Conservation (phyloP, 805 yeast genomes). For the Metschnikowia noctiluminum region DNA sequence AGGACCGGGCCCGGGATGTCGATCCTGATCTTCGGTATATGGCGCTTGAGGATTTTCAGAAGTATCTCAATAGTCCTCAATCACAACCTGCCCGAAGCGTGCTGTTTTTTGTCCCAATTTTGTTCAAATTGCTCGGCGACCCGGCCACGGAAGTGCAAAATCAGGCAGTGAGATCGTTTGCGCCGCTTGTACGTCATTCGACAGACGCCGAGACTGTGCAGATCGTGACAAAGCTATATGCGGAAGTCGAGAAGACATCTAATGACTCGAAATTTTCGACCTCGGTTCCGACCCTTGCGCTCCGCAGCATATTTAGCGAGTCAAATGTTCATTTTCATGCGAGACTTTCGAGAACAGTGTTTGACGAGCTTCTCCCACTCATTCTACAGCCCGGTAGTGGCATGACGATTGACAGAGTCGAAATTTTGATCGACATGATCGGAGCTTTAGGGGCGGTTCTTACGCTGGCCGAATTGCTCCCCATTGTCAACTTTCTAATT, state of each 20-base stretch:
- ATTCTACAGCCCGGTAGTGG: conserved; percentile 24
- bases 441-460: conserved; percentile 46
- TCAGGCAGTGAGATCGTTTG: conserved; percentile 63
- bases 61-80: conserved; percentile 30
- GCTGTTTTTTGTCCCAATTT: conserved; percentile 35
- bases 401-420: conserved; percentile 55
- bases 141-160: conserved; percentile 69
- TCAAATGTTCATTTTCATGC: conserved; percentile 25
- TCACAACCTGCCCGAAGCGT: conserved; percentile 21
- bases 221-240: conserved; percentile 29
- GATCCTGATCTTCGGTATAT: conserved; percentile 83
- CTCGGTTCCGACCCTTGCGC: conserved; percentile 51
- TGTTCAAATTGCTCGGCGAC: conserved; percentile 51
- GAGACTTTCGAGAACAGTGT: conserved; percentile 26
- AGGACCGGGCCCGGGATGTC: conserved; percentile 53
- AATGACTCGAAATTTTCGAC: conserved; percentile 36
- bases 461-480: conserved; percentile 31
- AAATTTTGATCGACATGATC: conserved; percentile 55
- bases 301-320: conserved; percentile 40
- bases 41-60: conserved; percentile 75
- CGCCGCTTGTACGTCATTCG: conserved; percentile 41
- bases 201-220: conserved; percentile 28
- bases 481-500: conserved; percentile 29
- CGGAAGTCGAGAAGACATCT: conserved; percentile 15
- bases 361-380: conserved; percentile 38